Evolutionary conservation across 1,284 basidiomycete species (phyloP).

Genomic region (Sanguinoderma infundibulare): DNA sequence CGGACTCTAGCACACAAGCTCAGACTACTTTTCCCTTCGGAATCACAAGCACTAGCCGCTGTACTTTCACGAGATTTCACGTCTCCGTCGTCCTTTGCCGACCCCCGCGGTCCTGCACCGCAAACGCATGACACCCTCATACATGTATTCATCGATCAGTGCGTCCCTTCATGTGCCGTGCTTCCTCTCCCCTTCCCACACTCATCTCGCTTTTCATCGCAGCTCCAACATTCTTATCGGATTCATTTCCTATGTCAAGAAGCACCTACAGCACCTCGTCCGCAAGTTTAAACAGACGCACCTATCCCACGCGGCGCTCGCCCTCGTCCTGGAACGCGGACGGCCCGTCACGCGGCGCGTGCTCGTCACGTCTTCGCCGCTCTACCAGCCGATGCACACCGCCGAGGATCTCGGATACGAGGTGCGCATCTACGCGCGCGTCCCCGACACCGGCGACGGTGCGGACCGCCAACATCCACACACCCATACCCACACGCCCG

Average conservation of each 20-base stretch:
- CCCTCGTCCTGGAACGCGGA: conserved; percentile 76
- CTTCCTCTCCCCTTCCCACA: not conserved
- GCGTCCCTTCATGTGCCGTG: conserved; percentile 24
- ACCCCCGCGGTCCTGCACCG: conserved; percentile 55
- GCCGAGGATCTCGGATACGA: conserved; percentile 81
- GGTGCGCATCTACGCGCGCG: conserved; percentile 76
- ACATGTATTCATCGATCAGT: conserved; percentile 91
- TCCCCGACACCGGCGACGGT: conserved; percentile 72
- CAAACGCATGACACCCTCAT: conserved; percentile 60
- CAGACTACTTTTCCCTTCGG: conserved; percentile 59
- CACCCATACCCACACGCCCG: not conserved
- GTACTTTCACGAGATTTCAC: conserved; percentile 48
- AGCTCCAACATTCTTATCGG: conserved; percentile 88
- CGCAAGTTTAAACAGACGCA: conserved; percentile 43
- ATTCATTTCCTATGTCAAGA: conserved; percentile 66
- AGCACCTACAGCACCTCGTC: conserved; percentile 45
- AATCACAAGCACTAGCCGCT: conserved; percentile 48
- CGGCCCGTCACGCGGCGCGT: conserved; percentile 70
- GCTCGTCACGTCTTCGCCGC: conserved; percentile 79
- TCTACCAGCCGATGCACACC: conserved; percentile 81
- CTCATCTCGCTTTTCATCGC: conserved; percentile 12
- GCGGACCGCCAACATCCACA: conserved; percentile 46
- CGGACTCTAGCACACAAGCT: conserved; percentile 60
- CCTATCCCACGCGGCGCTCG: conserved; percentile 70
- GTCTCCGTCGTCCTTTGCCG: conserved; percentile 43